phyloP scores from a whole-genome alignment of 2,329 filamentous ascomycete genomes.

The Diaporthe nobilis region DNA sequence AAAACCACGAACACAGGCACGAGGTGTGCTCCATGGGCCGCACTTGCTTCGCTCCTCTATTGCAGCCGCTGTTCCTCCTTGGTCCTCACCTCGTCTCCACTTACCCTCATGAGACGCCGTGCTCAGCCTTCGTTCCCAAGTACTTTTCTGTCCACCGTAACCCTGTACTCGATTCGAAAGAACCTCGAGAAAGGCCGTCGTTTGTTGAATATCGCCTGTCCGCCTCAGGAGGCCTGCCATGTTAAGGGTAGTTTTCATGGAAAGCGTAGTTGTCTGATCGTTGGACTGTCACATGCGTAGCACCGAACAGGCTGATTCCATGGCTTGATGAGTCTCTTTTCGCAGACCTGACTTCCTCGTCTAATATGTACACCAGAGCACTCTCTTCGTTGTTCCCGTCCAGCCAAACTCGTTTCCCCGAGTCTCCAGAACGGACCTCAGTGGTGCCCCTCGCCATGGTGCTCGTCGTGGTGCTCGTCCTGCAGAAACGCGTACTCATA shows the following conservation, averaged over 20 bases:
- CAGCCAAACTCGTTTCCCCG: not conserved
- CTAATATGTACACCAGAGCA: constrained; percentile 38
- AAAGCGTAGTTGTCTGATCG: not conserved
- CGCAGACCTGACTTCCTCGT: constrained; percentile 15
- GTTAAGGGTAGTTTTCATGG: not conserved
- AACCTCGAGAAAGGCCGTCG: not conserved
- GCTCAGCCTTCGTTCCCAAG: not conserved
- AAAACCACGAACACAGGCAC: no score
- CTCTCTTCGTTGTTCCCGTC: not conserved
- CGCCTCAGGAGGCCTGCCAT: no score
- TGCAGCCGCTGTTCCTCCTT: not conserved
- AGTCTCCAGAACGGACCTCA: constrained; percentile 51
- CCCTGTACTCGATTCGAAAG: no score
- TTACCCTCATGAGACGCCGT: no score
- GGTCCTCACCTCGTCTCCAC: not conserved
- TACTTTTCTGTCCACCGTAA: not conserved
- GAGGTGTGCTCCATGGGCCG: no score
- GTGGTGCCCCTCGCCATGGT: constrained; percentile 71
- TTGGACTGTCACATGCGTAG: not conserved
- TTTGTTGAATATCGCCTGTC: not conserved
- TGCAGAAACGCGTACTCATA: constrained; percentile 91
- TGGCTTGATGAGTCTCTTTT: not conserved
- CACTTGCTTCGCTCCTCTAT: not conserved
- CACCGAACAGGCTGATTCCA: not conserved
- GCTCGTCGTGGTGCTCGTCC: constrained; percentile 73